Evolutionary conservation across 495 filamentous ascomycete genomes (phyloP), one percentile per base, ranked within the genome.

Genomic region (Parmelia sp.): DNA sequence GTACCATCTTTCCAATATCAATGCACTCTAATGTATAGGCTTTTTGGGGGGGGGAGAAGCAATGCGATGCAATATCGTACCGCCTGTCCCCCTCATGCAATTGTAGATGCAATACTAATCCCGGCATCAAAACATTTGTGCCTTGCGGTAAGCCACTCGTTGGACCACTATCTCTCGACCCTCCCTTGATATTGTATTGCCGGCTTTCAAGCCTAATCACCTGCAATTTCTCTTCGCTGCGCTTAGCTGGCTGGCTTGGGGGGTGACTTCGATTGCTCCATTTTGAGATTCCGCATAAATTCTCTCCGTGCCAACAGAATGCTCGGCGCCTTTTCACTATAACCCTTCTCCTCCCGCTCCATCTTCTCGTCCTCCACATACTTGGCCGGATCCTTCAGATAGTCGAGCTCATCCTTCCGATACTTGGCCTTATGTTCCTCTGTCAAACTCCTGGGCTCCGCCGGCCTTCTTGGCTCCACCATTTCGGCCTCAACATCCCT

Each of bases 321-420:
- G n/a, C n/a, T n/a, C n/a, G n/a, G n/a, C n/a, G n/a, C n/a, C n/a
- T n/a, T n/a, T n/a, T n/a, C n/a, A n/a, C n/a, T n/a, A n/a, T n/a
- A n/a, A n/a, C n/a, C n/a, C n/a, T n/a, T n/a, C n/a, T n/a, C n/a
- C n/a, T n/a, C n/a, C n/a, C n/a, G n/a, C n/a, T n/a, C n/a, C n/a
- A n/a, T n/a, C n/a, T 72, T 73, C 56, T 72, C 72, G 6, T 73
- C 74, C 9, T 33, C 56, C 4, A 73, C 73, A 62, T 70, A 71
- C 49, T 68, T 67, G 19, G 71, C 68, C 68, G n/a, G n/a, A n/a
- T 76, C 74, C 12, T 73, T 69, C 53, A 62, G 66, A 29, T 74
- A 73, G 49, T 72, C 37, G 3, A 69, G 31, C 61, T 76, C 64
- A 12, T 60, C 74, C 23, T 76, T 73, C 47, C n/a, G n/a, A n/a